Percentiles rank a stretch among this genome's conserved stretches.
These are phyloP conservation scores for Syzygium jambos DNA, from an alignment of 345 rosid species.

Conservation along the genomic window DNA sequence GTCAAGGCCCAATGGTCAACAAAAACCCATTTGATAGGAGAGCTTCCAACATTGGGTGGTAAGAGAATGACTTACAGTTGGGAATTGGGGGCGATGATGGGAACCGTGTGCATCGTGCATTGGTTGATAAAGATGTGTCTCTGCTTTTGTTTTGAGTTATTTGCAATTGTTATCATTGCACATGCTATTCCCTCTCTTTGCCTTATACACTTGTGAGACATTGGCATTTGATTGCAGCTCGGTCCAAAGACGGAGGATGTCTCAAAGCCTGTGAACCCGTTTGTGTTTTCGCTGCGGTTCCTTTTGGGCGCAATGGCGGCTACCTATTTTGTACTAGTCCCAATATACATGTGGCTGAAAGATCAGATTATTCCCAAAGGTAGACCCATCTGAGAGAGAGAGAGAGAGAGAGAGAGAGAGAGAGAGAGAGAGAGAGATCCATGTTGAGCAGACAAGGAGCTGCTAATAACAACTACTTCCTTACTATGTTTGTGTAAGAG, in stretches of 20 bases:
- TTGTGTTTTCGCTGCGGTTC: constrained; percentile 56
- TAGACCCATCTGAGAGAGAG: constrained; percentile 40
- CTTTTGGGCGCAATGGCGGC: constrained; percentile 71
- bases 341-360: constrained; percentile 98
- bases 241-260: constrained; percentile 92
- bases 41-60: background rate
- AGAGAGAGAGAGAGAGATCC: background rate
- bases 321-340: constrained; percentile 70
- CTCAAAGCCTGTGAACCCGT: constrained; percentile 56
- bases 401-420: background rate
- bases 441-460: background rate
- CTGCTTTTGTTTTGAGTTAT: background rate
- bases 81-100: background rate
- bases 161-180: background rate
- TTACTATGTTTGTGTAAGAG: background rate
- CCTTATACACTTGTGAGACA: background rate
- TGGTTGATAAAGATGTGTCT: background rate
- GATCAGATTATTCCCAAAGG: constrained; percentile 83
- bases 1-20: background rate
- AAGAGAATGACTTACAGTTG: background rate
- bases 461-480: background rate
- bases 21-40: background rate
- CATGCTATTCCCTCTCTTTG: background rate
- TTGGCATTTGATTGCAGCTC: constrained; percentile 39
- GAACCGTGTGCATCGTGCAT: background rate